A percentile compares a stretch with the other conserved stretches of the same genome.
Conservation (phyloP, 805 yeast species). For the Tetrapisispora namnaoensis region DNA sequence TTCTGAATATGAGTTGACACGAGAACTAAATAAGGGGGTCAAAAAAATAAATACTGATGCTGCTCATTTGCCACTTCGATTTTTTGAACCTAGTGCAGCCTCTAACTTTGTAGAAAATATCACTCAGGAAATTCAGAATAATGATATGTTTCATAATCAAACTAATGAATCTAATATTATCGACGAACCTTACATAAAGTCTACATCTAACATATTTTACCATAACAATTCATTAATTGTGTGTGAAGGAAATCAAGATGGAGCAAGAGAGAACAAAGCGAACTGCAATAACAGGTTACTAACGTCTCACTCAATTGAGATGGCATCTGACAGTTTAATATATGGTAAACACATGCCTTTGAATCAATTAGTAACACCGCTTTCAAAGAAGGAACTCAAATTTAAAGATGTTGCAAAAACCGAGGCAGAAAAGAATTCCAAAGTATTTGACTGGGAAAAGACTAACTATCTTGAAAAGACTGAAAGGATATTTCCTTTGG, state of each 20-base stretch:
- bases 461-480: conserved; percentile 9
- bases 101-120: neutral
- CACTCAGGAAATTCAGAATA: neutral
- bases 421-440: neutral
- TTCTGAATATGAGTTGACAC: too few species aligned
- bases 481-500: conserved; percentile 12
- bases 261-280: neutral
- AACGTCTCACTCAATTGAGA: neutral
- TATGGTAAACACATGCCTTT: neutral
- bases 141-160: too few species aligned
- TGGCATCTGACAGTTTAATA: conserved; percentile 3
- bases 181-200: too few species aligned
- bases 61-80: neutral
- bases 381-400: neutral
- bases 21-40: too few species aligned
- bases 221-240: too few species aligned
- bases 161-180: too few species aligned
- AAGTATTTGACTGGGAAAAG: conserved; percentile 17
- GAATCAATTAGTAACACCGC: neutral
- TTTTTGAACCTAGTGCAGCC: neutral
- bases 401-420: neutral
- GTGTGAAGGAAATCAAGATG: neutral
- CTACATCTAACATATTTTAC: neutral
- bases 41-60: neutral
- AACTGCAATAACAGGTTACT: neutral